A percentile compares a stretch with the other conserved stretches of the same genome.
Conservation (phyloP, 2,329 filamentous ascomycete species). For the Periconia sp. region DNA sequence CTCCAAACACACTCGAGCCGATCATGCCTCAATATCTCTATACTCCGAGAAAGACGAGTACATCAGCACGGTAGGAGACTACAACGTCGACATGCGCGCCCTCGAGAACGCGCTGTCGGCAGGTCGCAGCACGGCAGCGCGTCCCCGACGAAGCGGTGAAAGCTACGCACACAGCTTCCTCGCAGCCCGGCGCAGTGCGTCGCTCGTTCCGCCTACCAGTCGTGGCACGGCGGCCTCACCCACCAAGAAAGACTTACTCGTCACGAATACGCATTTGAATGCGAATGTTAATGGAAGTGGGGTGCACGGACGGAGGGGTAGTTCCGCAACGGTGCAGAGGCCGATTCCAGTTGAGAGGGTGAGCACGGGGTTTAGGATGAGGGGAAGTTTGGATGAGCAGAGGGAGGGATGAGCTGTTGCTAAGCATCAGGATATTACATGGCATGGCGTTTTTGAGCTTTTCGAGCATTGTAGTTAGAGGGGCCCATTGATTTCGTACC, state of each 20-base stretch:
- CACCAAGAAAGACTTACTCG: slow-evolving; percentile 12
- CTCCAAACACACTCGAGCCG: slow-evolving; percentile 7
- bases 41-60: slow-evolving; percentile 5
- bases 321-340: slow-evolving; percentile 15
- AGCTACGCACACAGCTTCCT: slow-evolving; percentile 24
- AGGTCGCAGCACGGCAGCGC: slow-evolving; percentile 22
- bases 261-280: slow-evolving; percentile 7
- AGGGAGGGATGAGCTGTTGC: slow-evolving; percentile 3
- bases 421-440: no score
- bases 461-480: no score
- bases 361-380: slow-evolving; percentile 38
- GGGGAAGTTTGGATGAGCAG: slow-evolving; percentile 34
- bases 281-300: slow-evolving; percentile 11
- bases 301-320: slow-evolving; percentile 15
- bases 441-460: no score
- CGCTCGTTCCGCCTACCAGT: slow-evolving; percentile 34
- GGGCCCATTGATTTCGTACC: no score
- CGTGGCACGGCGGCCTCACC: slow-evolving; percentile 27
- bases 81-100: slow-evolving; percentile 23
- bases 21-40: not conserved
- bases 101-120: slow-evolving; percentile 31
- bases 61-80: slow-evolving; percentile 18
- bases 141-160: slow-evolving; percentile 28
- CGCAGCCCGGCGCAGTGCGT: slow-evolving; percentile 14
- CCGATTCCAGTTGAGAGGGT: slow-evolving; percentile 22